Evolutionary conservation across 2,329 filamentous ascomycete species (phyloP).

Genomic region (Trichoderma atrobrunneum): DNA sequence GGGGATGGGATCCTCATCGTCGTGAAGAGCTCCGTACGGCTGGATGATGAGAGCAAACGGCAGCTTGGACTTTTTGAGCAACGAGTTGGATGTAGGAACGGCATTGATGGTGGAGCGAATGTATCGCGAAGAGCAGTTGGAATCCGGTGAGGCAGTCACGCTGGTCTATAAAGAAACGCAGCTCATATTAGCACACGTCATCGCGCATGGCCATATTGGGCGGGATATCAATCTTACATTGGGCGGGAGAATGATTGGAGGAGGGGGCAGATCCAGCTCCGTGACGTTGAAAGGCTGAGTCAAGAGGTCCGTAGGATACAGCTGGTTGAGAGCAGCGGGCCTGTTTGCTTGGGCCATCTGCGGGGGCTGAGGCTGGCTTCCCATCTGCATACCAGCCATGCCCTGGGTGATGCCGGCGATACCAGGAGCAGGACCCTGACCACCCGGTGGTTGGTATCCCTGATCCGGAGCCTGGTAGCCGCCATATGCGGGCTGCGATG

Average conservation of each 20-base stretch:
- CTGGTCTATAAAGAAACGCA: conserved; percentile 58
- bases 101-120: conserved; percentile 94
- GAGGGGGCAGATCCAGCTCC: conserved; percentile 87
- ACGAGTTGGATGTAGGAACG: conserved; percentile 84
- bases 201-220: background rate
- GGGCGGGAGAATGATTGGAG: conserved; percentile 83
- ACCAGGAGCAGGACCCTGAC: conserved; percentile 40
- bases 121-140: conserved; percentile 92
- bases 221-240: conserved; percentile 63
- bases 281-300: conserved; percentile 91
- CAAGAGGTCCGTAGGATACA: conserved; percentile 88
- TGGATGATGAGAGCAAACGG: conserved; percentile 96
- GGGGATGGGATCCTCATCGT: conserved; percentile 85
- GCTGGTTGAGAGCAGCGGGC: conserved; percentile 69
- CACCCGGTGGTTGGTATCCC: conserved; percentile 59
- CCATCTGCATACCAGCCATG: conserved; percentile 83
- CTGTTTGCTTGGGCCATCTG: conserved; percentile 39
- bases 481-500: conserved; percentile 39
- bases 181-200: conserved; percentile 36
- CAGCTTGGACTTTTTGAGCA: conserved; percentile 94
- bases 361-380: conserved; percentile 43
- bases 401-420: conserved; percentile 76
- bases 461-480: conserved; percentile 51
- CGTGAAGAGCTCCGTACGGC: conserved; percentile 89
- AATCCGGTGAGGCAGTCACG: conserved; percentile 83